Conservation (phyloP, 2,329 filamentous ascomycete species). For the Talaromyces sp. region DNA sequence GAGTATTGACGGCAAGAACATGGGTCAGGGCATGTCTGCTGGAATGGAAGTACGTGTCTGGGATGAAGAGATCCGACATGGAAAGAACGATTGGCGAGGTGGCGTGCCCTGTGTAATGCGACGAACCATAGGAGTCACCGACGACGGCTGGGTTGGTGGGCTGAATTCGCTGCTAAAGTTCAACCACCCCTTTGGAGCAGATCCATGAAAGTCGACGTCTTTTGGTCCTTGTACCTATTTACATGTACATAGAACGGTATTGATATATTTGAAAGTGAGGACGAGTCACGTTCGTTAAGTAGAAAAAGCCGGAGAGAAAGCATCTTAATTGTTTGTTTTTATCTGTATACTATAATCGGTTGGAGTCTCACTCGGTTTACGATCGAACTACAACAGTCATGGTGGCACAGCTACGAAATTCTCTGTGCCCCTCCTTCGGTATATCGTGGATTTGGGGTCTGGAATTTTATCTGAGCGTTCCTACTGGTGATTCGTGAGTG, state of each 20-base stretch:
- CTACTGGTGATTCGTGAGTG: neutral
- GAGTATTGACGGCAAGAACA: slow-evolving; percentile 71
- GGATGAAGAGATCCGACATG: slow-evolving; percentile 69
- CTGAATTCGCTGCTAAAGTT: slow-evolving; percentile 93
- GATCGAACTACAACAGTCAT: neutral
- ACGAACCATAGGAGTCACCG: slow-evolving; percentile 51
- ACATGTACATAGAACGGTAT: neutral
- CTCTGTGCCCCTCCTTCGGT: neutral
- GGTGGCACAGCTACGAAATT: neutral
- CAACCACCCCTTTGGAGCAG: slow-evolving; percentile 90
- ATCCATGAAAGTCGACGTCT: slow-evolving; percentile 23
- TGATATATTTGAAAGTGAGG: neutral
- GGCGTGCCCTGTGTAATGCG: slow-evolving; percentile 91
- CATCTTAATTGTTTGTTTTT: no score
- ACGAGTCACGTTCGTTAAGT: no score
- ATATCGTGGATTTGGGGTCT: neutral
- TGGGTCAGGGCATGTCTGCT: slow-evolving; percentile 63
- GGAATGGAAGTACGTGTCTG: slow-evolving; percentile 85
- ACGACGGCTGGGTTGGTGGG: slow-evolving; percentile 95
- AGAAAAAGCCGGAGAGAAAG: no score
- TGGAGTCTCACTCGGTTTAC: neutral
- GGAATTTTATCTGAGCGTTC: neutral
- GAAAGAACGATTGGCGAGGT: slow-evolving; percentile 59
- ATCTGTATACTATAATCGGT: no score
- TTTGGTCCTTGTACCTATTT: neutral